A percentile compares a stretch with the other conserved stretches of the same genome.
Conservation (phyloP, 2,329 filamentous ascomycete species). For the Pseudovirgaria hyperparasitica region DNA sequence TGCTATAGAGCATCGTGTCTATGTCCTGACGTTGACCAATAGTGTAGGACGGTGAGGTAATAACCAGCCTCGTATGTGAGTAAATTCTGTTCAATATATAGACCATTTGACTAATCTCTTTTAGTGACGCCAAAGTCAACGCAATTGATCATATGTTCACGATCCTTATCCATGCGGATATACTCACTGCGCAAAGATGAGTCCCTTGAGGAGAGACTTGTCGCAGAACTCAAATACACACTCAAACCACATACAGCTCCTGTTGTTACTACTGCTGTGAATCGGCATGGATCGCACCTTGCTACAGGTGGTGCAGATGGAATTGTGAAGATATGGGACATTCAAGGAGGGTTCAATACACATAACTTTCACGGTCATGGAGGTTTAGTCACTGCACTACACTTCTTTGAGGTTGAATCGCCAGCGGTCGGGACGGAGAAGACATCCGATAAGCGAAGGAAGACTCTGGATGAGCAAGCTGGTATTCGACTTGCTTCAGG, state of each 20-base stretch:
- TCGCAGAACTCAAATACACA: constrained; percentile 57
- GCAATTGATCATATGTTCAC: constrained; percentile 81
- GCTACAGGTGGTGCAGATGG: constrained; percentile 91
- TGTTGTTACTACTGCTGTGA: constrained; percentile 73
- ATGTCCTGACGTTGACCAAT: constrained; percentile 26
- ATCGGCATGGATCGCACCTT: constrained; percentile 76
- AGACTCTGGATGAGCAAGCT: constrained; percentile 14
- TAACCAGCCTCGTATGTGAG: constrained; percentile 60
- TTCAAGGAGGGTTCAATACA: constrained; percentile 76
- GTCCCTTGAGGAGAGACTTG: constrained; percentile 43
- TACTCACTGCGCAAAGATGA: constrained; percentile 56
- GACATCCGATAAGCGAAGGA: constrained; percentile 31
- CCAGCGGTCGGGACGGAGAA: constrained; percentile 15
- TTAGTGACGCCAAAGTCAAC: constrained; percentile 77
- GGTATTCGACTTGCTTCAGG: constrained; percentile 62
- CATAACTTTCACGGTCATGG: constrained; percentile 92
- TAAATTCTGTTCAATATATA: constrained; percentile 2
- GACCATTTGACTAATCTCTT: constrained; percentile 8
- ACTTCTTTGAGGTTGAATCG: constrained; percentile 69
- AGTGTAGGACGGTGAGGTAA: constrained; percentile 47
- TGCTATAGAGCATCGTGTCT: background rate
- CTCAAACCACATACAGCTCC: constrained; percentile 85
- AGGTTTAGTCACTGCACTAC: constrained; percentile 78
- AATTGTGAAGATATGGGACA: constrained; percentile 93
- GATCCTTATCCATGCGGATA: constrained; percentile 91